Base-by-base conservation (phyloP, 176 grass and related monocot species). In the Cenchrus purpureus region DNA sequence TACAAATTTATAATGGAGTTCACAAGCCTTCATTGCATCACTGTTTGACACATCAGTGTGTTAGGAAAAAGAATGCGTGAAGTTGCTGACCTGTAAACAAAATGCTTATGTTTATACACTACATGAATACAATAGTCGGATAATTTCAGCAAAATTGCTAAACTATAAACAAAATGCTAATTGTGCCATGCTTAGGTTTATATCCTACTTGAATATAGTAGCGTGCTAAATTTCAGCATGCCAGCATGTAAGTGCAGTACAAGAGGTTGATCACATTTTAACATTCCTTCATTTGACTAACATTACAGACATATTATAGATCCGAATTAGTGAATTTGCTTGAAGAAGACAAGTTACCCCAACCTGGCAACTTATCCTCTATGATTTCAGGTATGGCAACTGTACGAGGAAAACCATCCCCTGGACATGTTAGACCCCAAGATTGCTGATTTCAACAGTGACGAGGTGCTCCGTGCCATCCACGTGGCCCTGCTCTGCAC, bases 401-500 rank as follows among this genome's bases (percentile, higher is more conserved):
- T 97, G 83, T 89, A 92, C 4, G 94, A 97, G 51, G 59, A 89
- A 37, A 72, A 84, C 4, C 77, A 62, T 7, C 85, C 85, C 12
- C 14, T 97, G 17, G 90, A 92, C 20, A 29, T 97, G 20, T 31
- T 97, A 7, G 95, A 97, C 73, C 77, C 77, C 7, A 85, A 71
- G 77, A 60, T 97, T 0, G 8, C 46, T 14, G 87, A 79, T 32
- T 88, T 85, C 42, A 64, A 97, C 31, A 40, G 42, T 2, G 65
- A 77, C 15, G 85, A 94, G 74, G 89, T 84, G 22, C 67, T 87
- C 68, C 88, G 89, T 2, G 84, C 85, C 71, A 94, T 97, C 31
- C 74, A 76, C 19, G 81, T 97, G 19, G 90, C 94, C 20, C 86
- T 97, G 6, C 49, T 94, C 6, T 97, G 94, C 89, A 94, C 95